phyloP scores from a whole-genome alignment of 345 rosid species.

The Erysimum cheiranthoides region DNA sequence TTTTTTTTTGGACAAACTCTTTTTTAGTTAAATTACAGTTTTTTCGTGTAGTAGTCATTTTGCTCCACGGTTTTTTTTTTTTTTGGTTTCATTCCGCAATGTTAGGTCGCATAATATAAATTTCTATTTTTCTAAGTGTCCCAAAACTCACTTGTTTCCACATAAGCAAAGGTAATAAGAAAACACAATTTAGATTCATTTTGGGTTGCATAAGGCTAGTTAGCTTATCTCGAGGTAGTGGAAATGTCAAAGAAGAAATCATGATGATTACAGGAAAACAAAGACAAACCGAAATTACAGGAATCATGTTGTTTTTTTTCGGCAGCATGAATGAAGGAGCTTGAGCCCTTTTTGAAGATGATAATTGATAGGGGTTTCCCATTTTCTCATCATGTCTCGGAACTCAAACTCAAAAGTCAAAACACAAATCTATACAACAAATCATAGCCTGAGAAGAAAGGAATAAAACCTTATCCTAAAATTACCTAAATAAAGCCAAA shows the following conservation, averaged over 20 bases:
- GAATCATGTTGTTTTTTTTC: constrained; percentile 20
- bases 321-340: constrained; percentile 36
- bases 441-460: constrained; percentile 29
- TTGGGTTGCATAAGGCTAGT: constrained; percentile 6
- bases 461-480: constrained; percentile 16
- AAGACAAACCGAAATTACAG: constrained; percentile 36
- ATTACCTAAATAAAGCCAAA: constrained; percentile 14
- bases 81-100: neutral
- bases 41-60: no score
- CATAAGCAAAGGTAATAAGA: neutral
- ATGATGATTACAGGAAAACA: constrained; percentile 23
- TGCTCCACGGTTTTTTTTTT: no score
- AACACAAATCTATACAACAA: constrained; percentile 45
- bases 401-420: constrained; percentile 37
- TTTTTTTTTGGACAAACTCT: no score
- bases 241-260: constrained; percentile 30
- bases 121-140: no score
- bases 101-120: no score
- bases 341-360: constrained; percentile 1
- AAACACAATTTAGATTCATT: neutral
- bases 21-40: no score
- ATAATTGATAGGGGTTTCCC: constrained; percentile 7
- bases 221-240: constrained; percentile 25
- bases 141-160: neutral
- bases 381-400: constrained; percentile 32